Conservation (phyloP, 495 filamentous ascomycete genomes). For the Alectoria sarmentosa region DNA sequence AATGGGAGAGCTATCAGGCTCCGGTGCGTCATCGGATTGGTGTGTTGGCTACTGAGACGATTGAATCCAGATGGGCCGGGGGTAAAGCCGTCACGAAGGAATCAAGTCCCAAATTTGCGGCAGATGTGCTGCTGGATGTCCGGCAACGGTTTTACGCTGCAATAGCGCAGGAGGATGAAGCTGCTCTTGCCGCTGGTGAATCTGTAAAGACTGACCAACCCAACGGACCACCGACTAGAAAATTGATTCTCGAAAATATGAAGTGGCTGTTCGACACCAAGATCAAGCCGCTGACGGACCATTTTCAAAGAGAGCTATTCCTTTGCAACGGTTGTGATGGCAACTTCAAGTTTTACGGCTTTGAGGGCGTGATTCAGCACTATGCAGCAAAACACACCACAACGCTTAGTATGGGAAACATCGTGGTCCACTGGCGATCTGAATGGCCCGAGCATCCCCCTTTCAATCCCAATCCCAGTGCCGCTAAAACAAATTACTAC, state of each 20-base stretch:
- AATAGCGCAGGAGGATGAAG: constrained; percentile 42
- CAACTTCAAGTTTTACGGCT: constrained; percentile 56
- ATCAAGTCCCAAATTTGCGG: constrained; percentile 56
- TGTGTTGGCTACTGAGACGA: constrained; percentile 56
- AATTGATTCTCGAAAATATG: constrained; percentile 73
- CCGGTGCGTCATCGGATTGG: constrained; percentile 54
- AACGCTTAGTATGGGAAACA: constrained; percentile 55
- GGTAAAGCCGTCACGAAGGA: constrained; percentile 51
- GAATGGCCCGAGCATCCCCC: constrained; percentile 72
- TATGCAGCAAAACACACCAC: constrained; percentile 73
- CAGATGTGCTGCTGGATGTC: constrained; percentile 56
- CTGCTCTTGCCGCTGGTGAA: constrained; percentile 38
- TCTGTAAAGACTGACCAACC: constrained; percentile 38
- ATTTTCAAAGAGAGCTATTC: constrained; percentile 59
- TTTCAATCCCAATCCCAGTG: constrained; percentile 52
- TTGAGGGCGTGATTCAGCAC: constrained; percentile 73
- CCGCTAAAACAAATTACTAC: constrained; percentile 32
- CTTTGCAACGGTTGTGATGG: constrained; percentile 62
- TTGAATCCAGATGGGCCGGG: constrained; percentile 50
- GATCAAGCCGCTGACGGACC: constrained; percentile 57
- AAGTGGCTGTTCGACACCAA: constrained; percentile 76
- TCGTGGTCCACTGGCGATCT: constrained; percentile 67
- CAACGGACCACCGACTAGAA: constrained; percentile 47
- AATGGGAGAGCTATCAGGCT: constrained; percentile 61
- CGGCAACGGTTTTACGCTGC: constrained; percentile 55